These are phyloP conservation scores for Pythium phragmitis DNA, from an alignment of 352 stramenopile species.

Conservation along the genomic window DNA sequence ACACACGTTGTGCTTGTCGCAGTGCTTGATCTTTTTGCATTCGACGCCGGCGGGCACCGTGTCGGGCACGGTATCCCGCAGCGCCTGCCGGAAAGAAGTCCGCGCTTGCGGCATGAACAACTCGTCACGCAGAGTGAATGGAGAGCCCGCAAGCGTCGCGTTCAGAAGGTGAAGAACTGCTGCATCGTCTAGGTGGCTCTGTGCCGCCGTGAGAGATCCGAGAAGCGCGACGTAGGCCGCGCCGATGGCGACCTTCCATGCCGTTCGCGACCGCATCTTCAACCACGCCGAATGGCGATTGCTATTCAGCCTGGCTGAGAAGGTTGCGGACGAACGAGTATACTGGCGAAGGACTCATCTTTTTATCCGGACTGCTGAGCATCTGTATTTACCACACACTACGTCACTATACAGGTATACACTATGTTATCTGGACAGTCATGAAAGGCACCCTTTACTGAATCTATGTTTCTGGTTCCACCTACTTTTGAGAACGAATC, in stretches of 20 bases:
- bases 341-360: conserved; percentile 16
- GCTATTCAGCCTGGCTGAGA: background rate
- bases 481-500: conserved; percentile 20
- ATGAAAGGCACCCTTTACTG: background rate
- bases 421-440: background rate
- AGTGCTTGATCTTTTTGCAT: conserved; percentile 50
- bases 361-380: background rate
- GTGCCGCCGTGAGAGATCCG: background rate
- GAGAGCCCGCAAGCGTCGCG: conserved; percentile 20
- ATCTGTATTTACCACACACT: background rate
- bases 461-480: background rate
- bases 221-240: background rate
- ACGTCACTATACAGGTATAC: background rate
- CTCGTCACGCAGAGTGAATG: conserved; percentile 15
- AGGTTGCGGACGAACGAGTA: conserved; percentile 10
- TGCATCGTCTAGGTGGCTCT: background rate
- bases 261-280: conserved; percentile 21
- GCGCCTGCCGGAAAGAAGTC: conserved; percentile 32
- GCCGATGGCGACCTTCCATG: conserved; percentile 13
- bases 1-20: conserved; percentile 51
- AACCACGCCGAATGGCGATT: conserved; percentile 4
- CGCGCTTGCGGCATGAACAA: conserved; percentile 18
- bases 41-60: conserved; percentile 55
- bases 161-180: conserved; percentile 13
- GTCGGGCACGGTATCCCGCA: conserved; percentile 53